These are phyloP conservation scores for Suhomyces choctaworum DNA, from an alignment of 1,139 yeast genomes.

Conservation along the genomic window DNA sequence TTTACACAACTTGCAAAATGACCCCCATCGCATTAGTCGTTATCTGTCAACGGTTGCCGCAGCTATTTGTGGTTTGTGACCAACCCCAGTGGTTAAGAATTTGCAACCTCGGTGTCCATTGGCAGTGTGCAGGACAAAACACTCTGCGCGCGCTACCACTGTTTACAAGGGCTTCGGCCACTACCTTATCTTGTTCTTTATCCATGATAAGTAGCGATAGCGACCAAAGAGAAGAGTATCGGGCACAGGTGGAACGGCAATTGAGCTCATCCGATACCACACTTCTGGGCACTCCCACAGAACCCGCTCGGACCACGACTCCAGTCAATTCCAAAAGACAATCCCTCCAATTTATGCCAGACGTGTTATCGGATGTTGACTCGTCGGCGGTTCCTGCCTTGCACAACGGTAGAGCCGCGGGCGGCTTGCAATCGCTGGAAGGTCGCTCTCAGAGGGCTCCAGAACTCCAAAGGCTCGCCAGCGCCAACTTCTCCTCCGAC, in stretches of 20 bases:
- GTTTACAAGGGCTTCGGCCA: conserved; percentile 1
- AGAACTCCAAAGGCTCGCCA: conserved; percentile 29
- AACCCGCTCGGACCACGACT: not conserved
- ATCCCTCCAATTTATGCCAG: conserved; percentile 1
- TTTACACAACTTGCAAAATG: too few species aligned
- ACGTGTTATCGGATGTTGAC: not conserved
- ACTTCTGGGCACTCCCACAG: not conserved
- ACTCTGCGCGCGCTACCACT: not conserved
- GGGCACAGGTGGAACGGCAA: conserved; percentile 4
- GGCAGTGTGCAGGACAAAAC: too few species aligned
- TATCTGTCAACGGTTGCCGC: too few species aligned
- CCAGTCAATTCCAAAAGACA: conserved; percentile 3
- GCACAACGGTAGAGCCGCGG: not conserved
- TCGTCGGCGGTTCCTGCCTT: conserved; percentile 2
- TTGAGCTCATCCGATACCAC: conserved; percentile 1
- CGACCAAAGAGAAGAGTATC: conserved; percentile 7
- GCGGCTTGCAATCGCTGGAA: not conserved
- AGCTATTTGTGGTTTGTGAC: too few species aligned
- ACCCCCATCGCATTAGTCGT: too few species aligned
- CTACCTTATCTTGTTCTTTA: conserved; percentile 1
- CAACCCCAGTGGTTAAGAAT: too few species aligned
- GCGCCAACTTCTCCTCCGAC: conserved; percentile 48
- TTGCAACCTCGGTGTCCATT: too few species aligned
- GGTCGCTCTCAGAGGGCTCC: conserved; percentile 1
- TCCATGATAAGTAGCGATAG: conserved; percentile 1